Base-by-base conservation (phyloP, 2,329 filamentous ascomycete genomes). In the Lachnellula occidentalis region DNA sequence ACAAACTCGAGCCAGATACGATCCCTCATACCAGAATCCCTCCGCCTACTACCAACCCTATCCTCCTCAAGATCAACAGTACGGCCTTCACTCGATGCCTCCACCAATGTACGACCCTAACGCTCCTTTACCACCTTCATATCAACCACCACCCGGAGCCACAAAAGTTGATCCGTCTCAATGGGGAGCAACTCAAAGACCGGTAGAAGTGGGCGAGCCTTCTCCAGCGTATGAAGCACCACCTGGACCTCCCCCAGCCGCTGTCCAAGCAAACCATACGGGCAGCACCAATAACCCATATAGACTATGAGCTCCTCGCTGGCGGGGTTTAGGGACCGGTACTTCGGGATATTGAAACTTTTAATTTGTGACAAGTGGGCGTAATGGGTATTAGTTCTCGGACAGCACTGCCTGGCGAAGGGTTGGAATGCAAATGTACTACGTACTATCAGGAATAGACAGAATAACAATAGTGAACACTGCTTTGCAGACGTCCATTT, bases 31-130 rank as follows among this genome's bases (percentile, higher is more conserved):
- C 67, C 75, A 73, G 54, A 73, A 73, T 56, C 74, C 74, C 17
- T 67, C 70, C 24, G 67, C 64, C 53, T 69, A 64, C 51, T 77
- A 73, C 64, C 71, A 60, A 55, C 70, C 65, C 53, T 78, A 78
- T 62, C 66, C 69, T 51, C 58, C 62, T 24, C 49, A 57, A 51
- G 68, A 63, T 15, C 54, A 61, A 43, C 61, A 66, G 51, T 69
- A 74, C 63, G 73, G 72, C 58, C 81, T 83, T 78, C 70, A 80
- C 58, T 62, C 74, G 50, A 76, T 79, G 73, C 73, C 77, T 48
- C 79, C 79, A 34, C 70, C 70, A 49, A 76, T 82, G 51, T 85
- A 85, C 66, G 81, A 85, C 59, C 78, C 79, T 5, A 77, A 73
- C 61, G 65, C 70, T 5, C 64, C 70, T 14, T 72, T 79, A 27